phyloP scores from a whole-genome alignment of 345 rosid genomes.

The Bruguiera sexangula region DNA sequence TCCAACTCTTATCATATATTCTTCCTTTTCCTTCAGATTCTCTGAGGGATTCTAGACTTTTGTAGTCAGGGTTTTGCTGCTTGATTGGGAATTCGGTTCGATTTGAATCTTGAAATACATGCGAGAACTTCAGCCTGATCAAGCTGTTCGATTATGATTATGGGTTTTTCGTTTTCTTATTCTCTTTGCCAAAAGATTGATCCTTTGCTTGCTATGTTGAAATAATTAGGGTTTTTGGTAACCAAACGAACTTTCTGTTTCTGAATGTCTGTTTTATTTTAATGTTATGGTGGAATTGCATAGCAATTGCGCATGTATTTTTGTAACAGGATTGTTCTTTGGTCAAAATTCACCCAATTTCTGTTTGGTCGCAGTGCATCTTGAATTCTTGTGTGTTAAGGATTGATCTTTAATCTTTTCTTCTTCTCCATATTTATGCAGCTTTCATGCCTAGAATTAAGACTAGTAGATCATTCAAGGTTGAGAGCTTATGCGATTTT shows the following conservation, averaged over 20 bases:
- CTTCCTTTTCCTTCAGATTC: background rate
- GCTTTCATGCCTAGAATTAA: slow-evolving; percentile 86
- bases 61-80: background rate
- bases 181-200: background rate
- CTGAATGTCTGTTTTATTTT: no score
- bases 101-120: no score
- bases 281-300: no score
- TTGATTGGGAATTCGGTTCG: background rate
- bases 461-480: slow-evolving; percentile 62
- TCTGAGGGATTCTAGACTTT: background rate
- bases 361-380: background rate
- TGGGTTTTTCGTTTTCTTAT: no score
- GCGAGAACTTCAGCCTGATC: no score
- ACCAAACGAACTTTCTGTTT: no score
- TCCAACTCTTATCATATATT: background rate
- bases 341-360: background rate
- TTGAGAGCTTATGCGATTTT: slow-evolving; percentile 73
- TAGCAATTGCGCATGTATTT: no score
- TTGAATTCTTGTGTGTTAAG: background rate
- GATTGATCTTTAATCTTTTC: background rate
- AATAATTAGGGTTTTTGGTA: background rate
- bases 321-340: background rate
- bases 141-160: no score
- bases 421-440: slow-evolving; percentile 25
- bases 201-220: background rate